phyloP scores from a whole-genome alignment of 306 rosid genomes.

The Fagus crenata region DNA sequence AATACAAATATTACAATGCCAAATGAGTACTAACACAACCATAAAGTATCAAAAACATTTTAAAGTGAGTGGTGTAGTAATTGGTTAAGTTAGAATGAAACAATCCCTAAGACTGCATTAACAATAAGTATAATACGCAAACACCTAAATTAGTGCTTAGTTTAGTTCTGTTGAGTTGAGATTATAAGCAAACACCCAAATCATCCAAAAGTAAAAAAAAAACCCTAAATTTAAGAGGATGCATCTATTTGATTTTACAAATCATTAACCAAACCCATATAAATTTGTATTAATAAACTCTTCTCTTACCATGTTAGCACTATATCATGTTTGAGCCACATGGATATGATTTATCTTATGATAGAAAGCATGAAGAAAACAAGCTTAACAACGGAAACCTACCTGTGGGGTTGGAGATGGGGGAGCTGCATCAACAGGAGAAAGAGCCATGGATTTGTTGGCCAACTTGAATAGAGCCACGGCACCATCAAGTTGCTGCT shows the following conservation, averaged over 20 bases:
- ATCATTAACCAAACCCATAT: not conserved
- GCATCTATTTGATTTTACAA: not conserved
- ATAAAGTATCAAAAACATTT: not conserved
- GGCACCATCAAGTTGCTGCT: conserved; percentile 95
- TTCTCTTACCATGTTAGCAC: not conserved
- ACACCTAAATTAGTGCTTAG: not conserved
- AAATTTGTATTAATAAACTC: not conserved
- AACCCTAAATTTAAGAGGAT: not conserved
- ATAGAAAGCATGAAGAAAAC: not conserved
- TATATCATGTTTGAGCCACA: not conserved
- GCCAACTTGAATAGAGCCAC: conserved; percentile 85
- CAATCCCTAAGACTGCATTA: too few relatives aligned
- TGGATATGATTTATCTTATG: not conserved
- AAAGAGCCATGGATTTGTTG: conserved; percentile 68
- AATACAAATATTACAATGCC: not conserved
- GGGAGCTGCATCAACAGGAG: conserved; percentile 93
- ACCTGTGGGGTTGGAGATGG: conserved; percentile 99
- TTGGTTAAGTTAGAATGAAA: not conserved
- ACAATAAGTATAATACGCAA: not conserved
- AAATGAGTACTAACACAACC: not conserved
- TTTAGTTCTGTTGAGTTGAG: conserved; percentile 1
- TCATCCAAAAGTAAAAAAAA: not conserved
- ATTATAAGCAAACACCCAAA: not conserved
- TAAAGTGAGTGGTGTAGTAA: not conserved
- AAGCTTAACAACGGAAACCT: conserved; percentile 24